Percentiles rank a stretch among this genome's conserved stretches.
Conservation (phyloP, 2,329 filamentous ascomycete genomes). For the Trichoderma sp. region DNA sequence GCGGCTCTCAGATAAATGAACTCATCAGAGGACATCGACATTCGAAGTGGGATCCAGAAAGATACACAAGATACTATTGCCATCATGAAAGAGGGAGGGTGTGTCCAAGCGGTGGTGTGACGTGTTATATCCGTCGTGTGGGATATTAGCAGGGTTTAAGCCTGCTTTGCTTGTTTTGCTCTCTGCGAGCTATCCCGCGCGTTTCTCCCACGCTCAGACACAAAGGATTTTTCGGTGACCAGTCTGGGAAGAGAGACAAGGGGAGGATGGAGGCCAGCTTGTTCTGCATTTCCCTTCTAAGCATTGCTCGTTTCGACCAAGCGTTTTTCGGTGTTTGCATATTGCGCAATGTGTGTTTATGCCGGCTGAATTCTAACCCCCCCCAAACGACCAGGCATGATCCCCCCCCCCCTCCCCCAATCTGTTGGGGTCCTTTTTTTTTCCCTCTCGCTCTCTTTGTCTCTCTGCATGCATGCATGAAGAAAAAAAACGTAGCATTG, state of each 20-base stretch:
- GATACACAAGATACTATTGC: neutral
- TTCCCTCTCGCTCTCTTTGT: neutral
- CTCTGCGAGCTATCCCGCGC: neutral
- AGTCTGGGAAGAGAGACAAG: neutral
- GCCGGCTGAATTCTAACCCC: neutral
- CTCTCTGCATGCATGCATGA: neutral
- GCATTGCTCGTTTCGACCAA: neutral
- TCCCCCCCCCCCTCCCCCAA: neutral
- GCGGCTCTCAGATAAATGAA: conserved; percentile 2
- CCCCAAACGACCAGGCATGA: neutral
- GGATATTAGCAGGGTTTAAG: neutral
- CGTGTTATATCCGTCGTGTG: neutral
- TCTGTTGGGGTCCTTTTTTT: neutral
- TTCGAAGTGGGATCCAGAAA: neutral
- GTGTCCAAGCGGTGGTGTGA: conserved; percentile 5
- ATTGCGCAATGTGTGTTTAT: neutral
- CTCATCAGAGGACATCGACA: neutral
- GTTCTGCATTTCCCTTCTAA: neutral
- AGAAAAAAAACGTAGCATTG: neutral
- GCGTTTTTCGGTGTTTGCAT: neutral
- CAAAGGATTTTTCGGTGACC: neutral
- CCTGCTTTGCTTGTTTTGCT: neutral
- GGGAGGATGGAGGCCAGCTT: neutral
- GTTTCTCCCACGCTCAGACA: neutral
- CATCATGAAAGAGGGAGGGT: neutral